Percentiles rank a stretch among this genome's conserved stretches.
phyloP scores from a whole-genome alignment of 305 asterid species.

The Striga hermonthica region DNA sequence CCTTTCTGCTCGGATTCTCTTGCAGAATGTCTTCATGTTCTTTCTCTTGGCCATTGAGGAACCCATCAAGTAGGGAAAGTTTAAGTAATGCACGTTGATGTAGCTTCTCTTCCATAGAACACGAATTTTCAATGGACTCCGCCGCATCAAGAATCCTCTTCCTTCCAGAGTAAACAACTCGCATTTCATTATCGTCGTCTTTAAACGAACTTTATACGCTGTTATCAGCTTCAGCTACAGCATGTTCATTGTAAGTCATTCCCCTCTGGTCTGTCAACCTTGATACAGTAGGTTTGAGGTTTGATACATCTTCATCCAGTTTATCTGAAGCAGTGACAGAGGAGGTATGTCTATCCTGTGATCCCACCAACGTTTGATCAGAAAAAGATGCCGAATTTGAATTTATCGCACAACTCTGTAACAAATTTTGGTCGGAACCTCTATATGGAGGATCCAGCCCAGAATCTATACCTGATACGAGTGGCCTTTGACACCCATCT shows the following conservation, averaged over 20 bases:
- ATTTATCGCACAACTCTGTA: conserved; percentile 81
- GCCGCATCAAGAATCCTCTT: conserved; percentile 45
- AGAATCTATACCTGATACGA: conserved; percentile 81
- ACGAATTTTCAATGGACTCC: conserved; percentile 44
- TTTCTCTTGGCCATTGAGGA: conserved; percentile 36
- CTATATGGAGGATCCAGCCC: conserved; percentile 71
- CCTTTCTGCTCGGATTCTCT: conserved; percentile 33
- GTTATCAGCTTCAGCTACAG: conserved; percentile 42
- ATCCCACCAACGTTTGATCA: conserved; percentile 87
- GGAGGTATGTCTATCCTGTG: conserved; percentile 70
- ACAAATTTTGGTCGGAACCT: conserved; percentile 70
- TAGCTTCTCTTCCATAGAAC: conserved; percentile 41
- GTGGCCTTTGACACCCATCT: conserved; percentile 41
- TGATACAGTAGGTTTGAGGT: conserved; percentile 36
- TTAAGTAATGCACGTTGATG: conserved; percentile 41
- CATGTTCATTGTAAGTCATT: conserved; percentile 36
- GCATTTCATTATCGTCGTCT: conserved; percentile 35
- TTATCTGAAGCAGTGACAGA: conserved; percentile 64
- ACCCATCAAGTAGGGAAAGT: conserved; percentile 40
- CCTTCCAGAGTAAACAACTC: conserved; percentile 36
- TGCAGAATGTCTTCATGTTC: conserved; percentile 33
- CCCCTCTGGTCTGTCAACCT: conserved; percentile 45
- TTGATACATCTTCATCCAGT: conserved; percentile 53
- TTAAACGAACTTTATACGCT: conserved; percentile 43
- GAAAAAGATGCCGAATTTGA: conserved; percentile 89